These are phyloP conservation scores for Acanthamoeba castellanii DNA, from an alignment of 208 protist species.

Conservation along the genomic window DNA sequence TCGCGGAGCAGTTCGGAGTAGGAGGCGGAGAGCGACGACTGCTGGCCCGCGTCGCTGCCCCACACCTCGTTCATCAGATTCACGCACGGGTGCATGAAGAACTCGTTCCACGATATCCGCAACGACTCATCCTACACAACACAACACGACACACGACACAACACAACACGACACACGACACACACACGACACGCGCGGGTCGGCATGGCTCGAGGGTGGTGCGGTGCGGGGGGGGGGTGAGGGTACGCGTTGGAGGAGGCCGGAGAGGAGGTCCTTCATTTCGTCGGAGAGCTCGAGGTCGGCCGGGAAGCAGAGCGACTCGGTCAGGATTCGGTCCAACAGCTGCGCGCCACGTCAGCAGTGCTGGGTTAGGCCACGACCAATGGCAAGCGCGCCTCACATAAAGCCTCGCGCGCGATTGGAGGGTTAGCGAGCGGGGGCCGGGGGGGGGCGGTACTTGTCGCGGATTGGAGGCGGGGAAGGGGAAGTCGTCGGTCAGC, in stretches of 20 bases:
- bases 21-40: background rate
- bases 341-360: background rate
- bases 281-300: background rate
- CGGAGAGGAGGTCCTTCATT: slow-evolving; percentile 45
- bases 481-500: slow-evolving; percentile 37
- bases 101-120: slow-evolving; percentile 52
- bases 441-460: background rate
- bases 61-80: slow-evolving; percentile 6
- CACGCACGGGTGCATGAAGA: slow-evolving; percentile 47
- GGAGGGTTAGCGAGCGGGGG: too few species aligned
- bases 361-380: background rate
- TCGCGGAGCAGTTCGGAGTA: slow-evolving; percentile 15
- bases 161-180: too few species aligned
- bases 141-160: background rate
- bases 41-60: background rate
- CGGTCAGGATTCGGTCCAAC: background rate
- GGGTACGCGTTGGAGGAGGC: background rate
- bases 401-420: too few species aligned
- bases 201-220: background rate
- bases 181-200: too few species aligned
- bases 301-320: background rate
- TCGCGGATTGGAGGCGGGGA: background rate
- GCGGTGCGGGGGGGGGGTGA: background rate
- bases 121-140: background rate
- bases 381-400: too few species aligned